phyloP scores from a whole-genome alignment of 2,329 filamentous ascomycete genomes.

The Beauveria rudraprayagi region DNA sequence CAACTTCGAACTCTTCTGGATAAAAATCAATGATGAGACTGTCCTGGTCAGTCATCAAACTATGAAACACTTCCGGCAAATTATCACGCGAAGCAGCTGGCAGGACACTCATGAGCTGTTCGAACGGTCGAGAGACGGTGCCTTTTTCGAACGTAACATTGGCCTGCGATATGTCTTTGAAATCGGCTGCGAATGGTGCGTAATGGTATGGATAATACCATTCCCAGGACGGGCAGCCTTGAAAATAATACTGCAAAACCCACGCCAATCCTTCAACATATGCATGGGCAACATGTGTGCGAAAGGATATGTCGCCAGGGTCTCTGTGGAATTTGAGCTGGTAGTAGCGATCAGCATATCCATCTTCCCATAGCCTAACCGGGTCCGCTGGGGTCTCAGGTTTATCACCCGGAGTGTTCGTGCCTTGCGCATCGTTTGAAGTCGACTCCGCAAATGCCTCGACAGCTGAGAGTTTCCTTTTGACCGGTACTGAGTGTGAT shows the following conservation, averaged over 20 bases:
- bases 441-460: constrained; percentile 56
- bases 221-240: constrained; percentile 96
- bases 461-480: constrained; percentile 68
- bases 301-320: constrained; percentile 74
- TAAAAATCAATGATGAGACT: constrained; percentile 98
- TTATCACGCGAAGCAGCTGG: constrained; percentile 89
- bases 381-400: constrained; percentile 63
- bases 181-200: constrained; percentile 93
- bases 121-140: constrained; percentile 80
- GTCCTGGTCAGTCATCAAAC: constrained; percentile 78
- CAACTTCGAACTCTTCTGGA: constrained; percentile 84
- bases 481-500: constrained; percentile 50
- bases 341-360: constrained; percentile 93
- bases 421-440: constrained; percentile 41
- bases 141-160: constrained; percentile 77
- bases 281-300: constrained; percentile 77
- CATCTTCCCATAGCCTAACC: constrained; percentile 88
- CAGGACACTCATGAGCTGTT: constrained; percentile 96
- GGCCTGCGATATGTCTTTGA: constrained; percentile 73
- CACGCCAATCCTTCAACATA: constrained; percentile 93
- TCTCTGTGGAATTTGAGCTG: constrained; percentile 90
- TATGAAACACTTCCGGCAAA: constrained; percentile 79
- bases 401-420: constrained; percentile 38
- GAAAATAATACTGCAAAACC: constrained; percentile 96
- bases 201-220: constrained; percentile 99